phyloP scores from a whole-genome alignment of 176 grass and related monocot genomes.

The Rhipidocladum racemiflorum region DNA sequence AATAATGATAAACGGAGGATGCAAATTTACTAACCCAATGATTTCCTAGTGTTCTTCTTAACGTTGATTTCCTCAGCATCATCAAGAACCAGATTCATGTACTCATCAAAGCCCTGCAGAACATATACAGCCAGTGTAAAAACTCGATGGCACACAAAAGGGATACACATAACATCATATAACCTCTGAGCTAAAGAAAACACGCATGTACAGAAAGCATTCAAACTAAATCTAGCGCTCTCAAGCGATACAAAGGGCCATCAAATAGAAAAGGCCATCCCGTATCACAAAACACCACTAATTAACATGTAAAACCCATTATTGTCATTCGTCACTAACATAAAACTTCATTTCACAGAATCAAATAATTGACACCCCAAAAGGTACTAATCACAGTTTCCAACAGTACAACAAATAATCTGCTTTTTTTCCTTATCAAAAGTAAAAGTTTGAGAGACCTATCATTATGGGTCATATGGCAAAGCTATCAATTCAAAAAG shows the following conservation, averaged over 20 bases:
- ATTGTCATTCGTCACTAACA: background rate
- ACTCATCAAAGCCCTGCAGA: constrained; percentile 88
- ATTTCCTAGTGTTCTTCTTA: constrained; percentile 82
- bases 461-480: background rate
- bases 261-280: background rate
- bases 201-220: background rate
- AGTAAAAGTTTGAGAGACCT: background rate
- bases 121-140: background rate
- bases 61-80: constrained; percentile 90
- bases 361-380: background rate
- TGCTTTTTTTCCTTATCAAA: background rate
- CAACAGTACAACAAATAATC: background rate
- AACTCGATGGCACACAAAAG: background rate
- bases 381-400: background rate
- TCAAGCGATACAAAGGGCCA: background rate
- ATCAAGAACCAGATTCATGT: constrained; percentile 97
- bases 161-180: background rate
- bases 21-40: constrained; percentile 51
- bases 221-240: background rate
- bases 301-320: background rate
- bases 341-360: background rate
- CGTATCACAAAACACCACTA: background rate
- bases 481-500: background rate
- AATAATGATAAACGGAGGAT: background rate
- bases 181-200: background rate